A percentile compares a stretch with the other conserved stretches of the same genome.
phyloP scores from a whole-genome alignment of 257 asterid genomes.

The Jacaranda mimosifolia region DNA sequence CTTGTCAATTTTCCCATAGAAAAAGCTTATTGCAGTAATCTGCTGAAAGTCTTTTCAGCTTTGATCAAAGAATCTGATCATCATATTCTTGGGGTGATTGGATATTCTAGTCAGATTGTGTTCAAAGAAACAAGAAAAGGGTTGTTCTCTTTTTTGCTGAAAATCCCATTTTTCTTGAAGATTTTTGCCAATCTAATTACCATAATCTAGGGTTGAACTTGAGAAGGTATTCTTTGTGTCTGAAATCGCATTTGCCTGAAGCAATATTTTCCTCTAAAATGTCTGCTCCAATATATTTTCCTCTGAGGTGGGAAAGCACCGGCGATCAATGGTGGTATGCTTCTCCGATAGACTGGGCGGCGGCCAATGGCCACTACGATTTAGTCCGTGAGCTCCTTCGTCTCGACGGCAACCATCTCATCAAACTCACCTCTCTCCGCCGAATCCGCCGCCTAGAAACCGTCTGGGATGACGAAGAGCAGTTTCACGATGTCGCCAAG shows the following conservation, averaged over 20 bases:
- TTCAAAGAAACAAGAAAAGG: no score
- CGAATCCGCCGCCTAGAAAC: conserved; percentile 91
- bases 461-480: conserved; percentile 98
- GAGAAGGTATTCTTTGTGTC: not conserved
- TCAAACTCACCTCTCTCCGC: conserved; percentile 85
- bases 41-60: not conserved
- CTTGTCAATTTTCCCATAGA: conserved; percentile 11
- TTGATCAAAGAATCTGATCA: not conserved
- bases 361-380: conserved; percentile 96
- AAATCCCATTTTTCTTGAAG: not conserved
- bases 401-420: conserved; percentile 89
- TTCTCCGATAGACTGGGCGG: conserved; percentile 96
- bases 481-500: conserved; percentile 79
- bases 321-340: conserved; percentile 99
- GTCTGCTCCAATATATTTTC: conserved; percentile 83
- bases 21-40: not conserved
- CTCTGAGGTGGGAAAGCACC: conserved; percentile 98
- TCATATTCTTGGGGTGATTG: not conserved
- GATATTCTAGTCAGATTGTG: no score
- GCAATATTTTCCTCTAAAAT: conserved; percentile 28
- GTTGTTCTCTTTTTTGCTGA: not conserved
- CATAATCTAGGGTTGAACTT: not conserved
- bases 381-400: conserved; percentile 89
- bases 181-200: conserved; percentile 20
- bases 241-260: not conserved